These are phyloP conservation scores for Rosa hybrid DNA, from an alignment of 331 rosid species.

Conservation along the genomic window DNA sequence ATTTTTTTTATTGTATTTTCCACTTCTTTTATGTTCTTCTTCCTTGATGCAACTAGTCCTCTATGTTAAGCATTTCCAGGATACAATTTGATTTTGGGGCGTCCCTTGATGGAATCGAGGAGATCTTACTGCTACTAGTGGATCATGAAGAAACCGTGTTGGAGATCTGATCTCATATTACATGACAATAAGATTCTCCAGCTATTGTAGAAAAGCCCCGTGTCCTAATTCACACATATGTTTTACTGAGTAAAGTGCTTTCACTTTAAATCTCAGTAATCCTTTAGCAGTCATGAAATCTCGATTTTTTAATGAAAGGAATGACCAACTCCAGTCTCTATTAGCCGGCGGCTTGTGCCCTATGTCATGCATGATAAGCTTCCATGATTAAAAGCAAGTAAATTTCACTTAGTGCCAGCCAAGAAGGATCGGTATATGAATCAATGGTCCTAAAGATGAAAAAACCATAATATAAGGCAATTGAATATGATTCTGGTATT, in stretches of 20 bases:
- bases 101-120: conserved; percentile 19
- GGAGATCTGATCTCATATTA: neutral
- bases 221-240: conserved; percentile 2
- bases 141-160: conserved; percentile 34
- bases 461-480: neutral
- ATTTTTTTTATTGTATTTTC: conserved; percentile 4
- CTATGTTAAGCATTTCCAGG: neutral
- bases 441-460: neutral
- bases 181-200: conserved; percentile 32
- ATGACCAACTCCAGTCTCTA: neutral
- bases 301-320: neutral
- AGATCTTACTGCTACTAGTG: conserved; percentile 33
- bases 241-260: conserved; percentile 24
- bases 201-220: neutral
- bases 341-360: conserved; percentile 15
- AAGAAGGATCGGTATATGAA: neutral
- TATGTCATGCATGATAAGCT: conserved; percentile 1
- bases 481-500: neutral
- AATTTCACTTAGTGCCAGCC: conserved; percentile 16
- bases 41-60: conserved; percentile 13
- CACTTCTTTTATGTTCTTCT: conserved; percentile 10
- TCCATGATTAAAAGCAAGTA: neutral
- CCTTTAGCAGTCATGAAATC: conserved; percentile 15
- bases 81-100: conserved; percentile 12
- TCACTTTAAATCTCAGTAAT: conserved; percentile 3